Base-by-base conservation (phyloP, 1,284 basidiomycete species). In the Moesziomyces parantarcticus region DNA sequence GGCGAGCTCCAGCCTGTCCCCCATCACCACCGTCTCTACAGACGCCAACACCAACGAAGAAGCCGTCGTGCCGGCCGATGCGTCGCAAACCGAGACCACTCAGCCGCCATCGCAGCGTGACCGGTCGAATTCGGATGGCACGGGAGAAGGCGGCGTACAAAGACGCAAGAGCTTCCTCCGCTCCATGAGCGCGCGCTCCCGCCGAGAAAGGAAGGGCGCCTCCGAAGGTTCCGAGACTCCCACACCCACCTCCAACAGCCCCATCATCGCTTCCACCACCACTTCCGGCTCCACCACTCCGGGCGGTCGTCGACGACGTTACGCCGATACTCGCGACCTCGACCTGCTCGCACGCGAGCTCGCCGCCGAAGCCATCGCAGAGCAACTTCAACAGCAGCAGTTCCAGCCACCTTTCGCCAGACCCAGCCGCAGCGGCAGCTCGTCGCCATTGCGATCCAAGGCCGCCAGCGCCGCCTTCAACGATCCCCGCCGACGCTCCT, bases 261-360 rank as follows among this genome's bases (percentile, higher is more conserved):
- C 56, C 29, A 21, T 23, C 29, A 16, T 41, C 34, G 36, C 50
- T 18, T 60, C 53, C 5, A 54, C 47, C 41, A 44, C 49, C 13
- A 42, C 60, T 11, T 60, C 61, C 14, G 67, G 62, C 10, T 57
- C 66, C 8, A 56, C 50, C 29, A 72, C 69, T 9, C 63, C 63
- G 3, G 62, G 58, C 7, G 64, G 64, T 21, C 42, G 71, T 42
- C 50, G 76, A 36, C 56, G 78, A 14, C 51, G 77, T 25, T 79
- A 66, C 40, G 58, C 40, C 32, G 76, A 79, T 39, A 79, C 78
- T 13, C 63, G 78, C 14, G 69, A 78, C n/a, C 46, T 79, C 18
- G 72, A 79, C 29, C 46, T 79, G 25, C 44, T 79, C 16, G 76
- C 76, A 3, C 58, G 70, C 34, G 76, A 79, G 46, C 70, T 79